A percentile compares a stretch with the other conserved stretches of the same genome.
These are phyloP conservation scores for Alternaria rosae DNA, from an alignment of 2,329 filamentous ascomycete species.

Conservation along the genomic window DNA sequence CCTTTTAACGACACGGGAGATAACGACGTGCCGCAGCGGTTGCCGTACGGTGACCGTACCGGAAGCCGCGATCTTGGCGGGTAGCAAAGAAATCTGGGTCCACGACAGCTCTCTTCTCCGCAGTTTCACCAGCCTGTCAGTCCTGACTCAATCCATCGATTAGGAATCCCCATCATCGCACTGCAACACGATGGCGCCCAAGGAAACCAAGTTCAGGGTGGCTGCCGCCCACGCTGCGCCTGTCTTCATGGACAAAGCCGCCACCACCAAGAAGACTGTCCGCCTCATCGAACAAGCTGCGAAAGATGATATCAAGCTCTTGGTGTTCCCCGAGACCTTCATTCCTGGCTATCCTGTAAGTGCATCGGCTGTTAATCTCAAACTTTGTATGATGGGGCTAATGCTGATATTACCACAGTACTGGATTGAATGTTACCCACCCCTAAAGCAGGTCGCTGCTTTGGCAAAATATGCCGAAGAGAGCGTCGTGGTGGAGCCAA, in stretches of 20 bases:
- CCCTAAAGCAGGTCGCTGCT: conserved; percentile 43
- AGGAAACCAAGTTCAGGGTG: conserved; percentile 42
- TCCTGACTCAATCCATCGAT: background rate
- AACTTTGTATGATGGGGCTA: background rate
- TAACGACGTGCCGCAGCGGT: conserved; percentile 1
- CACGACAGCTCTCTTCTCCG: background rate
- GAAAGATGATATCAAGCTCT: conserved; percentile 37
- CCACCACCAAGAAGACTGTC: conserved; percentile 44
- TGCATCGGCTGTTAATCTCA: conserved; percentile 6
- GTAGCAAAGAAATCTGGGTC: background rate
- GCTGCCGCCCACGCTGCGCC: conserved; percentile 50
- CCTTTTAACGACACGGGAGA: background rate
- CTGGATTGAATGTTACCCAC: conserved; percentile 48
- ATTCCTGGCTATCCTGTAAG: conserved; percentile 47
- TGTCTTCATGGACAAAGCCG: conserved; percentile 49
- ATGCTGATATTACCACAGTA: conserved; percentile 34
- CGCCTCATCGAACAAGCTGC: conserved; percentile 45
- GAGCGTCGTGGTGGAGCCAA: conserved; percentile 45
- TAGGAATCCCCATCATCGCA: background rate
- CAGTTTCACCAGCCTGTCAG: background rate
- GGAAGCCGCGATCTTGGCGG: background rate
- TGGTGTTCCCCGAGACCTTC: conserved; percentile 50
- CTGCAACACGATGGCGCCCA: conserved; percentile 23
- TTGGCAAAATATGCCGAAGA: conserved; percentile 46
- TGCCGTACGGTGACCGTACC: background rate